phyloP scores from a whole-genome alignment of 2,329 filamentous ascomycete species.

The Ophiosphaerella korrae region DNA sequence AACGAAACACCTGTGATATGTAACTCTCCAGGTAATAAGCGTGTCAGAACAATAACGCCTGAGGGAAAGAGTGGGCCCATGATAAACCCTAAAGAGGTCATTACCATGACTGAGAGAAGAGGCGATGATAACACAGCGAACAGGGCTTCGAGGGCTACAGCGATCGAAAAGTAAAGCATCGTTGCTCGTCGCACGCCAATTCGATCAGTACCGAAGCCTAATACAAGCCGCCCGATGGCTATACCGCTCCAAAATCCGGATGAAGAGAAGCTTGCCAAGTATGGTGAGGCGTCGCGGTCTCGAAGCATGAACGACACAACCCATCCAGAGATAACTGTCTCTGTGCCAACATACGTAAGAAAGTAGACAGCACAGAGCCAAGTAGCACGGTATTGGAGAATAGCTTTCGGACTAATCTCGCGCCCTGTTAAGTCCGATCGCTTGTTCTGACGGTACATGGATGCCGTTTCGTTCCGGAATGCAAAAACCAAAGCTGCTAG shows the following conservation, averaged over 20 bases:
- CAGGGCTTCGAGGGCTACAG: conserved; percentile 22
- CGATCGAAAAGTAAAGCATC: conserved; percentile 27
- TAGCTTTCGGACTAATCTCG: conserved; percentile 14
- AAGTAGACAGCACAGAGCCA: conserved; percentile 53
- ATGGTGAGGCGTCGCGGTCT: conserved; percentile 44
- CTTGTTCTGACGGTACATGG: conserved; percentile 37
- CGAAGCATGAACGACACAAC: conserved; percentile 54
- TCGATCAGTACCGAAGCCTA: conserved; percentile 35
- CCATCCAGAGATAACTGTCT: conserved; percentile 54
- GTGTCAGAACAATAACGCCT: conserved; percentile 47
- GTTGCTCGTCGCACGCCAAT: conserved; percentile 36
- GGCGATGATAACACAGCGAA: conserved; percentile 27
- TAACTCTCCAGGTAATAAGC: conserved; percentile 46
- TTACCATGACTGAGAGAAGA: conserved; percentile 34
- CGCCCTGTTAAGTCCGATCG: conserved; percentile 7
- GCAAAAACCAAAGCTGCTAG: conserved; percentile 38
- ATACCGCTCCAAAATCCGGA: conserved; percentile 55
- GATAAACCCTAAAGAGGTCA: conserved; percentile 46
- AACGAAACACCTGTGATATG: conserved; percentile 54
- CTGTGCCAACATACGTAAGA: conserved; percentile 53
- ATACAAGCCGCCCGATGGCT: conserved; percentile 45
- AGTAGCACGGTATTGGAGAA: conserved; percentile 43
- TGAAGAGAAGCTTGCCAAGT: conserved; percentile 49
- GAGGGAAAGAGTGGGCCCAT: conserved; percentile 53
- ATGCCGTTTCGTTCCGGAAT: conserved; percentile 46